Evolutionary conservation across 352 stramenopile genomes (phyloP), one percentile per base, ranked within the genome.

Genomic region (Phytophthora melonis): DNA sequence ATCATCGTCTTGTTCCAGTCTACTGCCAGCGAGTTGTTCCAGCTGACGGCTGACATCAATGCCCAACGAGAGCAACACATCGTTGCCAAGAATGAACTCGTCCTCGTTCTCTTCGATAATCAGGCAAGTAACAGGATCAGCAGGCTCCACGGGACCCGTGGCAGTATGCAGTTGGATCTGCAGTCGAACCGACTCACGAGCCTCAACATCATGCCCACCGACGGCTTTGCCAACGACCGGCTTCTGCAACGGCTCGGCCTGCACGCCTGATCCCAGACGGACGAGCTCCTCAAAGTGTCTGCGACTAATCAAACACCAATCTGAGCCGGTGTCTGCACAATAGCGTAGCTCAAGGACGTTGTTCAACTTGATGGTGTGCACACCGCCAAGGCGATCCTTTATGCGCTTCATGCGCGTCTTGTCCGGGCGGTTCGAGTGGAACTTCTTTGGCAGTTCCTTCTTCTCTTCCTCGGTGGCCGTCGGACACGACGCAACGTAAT

Each of bases 91-190:
- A 54, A 70, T 70, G 10, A 70, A 64, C 34, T 58, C 63, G 36
- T 64, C 55, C 14, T 70, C 63, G 8, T 64, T 21, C 1, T 70
- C 18, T 30, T 71, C 45, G 14, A 65, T 66, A 4, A 71, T 65
- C 1, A 71, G 34, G 32, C 45, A 61, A 7, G 25, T 47, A 14
- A 71, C 64, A 1, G 56, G 45, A n/a, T 58, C 21, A 19, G 30
- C 55, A 4, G 30, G 64, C 7, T 60, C 32, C 64, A 60, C 64
- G 8, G 55, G 55, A 10, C 55, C 64, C 0, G 64, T 45, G 19
- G 56, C 56, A 34, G 53, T 69, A 19, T 61, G 56, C 36, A 66
- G 32, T 21, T 10, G 47, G 36, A 64, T 18, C 0, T 34, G 27
- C 3, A 70, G 27, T 13, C 53, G 11, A 21, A 68, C 52, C 41